Conservation (phyloP, 768 basidiomycete species). For the Lentinula sp. region DNA sequence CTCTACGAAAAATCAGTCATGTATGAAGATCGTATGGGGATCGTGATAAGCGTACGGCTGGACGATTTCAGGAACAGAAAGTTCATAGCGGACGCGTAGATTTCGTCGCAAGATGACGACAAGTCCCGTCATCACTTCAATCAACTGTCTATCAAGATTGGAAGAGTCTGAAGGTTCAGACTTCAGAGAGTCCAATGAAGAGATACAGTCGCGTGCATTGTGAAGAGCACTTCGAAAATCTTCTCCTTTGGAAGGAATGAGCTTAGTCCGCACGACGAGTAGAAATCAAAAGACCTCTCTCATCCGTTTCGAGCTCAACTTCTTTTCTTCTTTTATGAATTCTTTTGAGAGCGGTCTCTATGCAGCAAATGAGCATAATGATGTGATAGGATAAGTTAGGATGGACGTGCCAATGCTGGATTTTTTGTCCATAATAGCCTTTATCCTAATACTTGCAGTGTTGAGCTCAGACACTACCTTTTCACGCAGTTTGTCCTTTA, state of each 20-base stretch:
- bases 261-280: neutral
- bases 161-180: constrained; percentile 27
- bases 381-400: neutral
- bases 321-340: neutral
- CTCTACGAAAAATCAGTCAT: constrained; percentile 36
- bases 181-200: constrained; percentile 44
- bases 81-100: constrained; percentile 69
- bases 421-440: constrained; percentile 45
- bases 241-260: constrained; percentile 29
- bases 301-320: constrained; percentile 22
- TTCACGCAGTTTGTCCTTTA: constrained; percentile 55
- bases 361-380: neutral
- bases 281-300: constrained; percentile 20
- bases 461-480: constrained; percentile 76
- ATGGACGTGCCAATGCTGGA: constrained; percentile 46
- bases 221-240: constrained; percentile 70
- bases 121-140: constrained; percentile 60
- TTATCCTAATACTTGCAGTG: constrained; percentile 70
- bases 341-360: neutral
- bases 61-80: constrained; percentile 65
- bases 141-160: constrained; percentile 48
- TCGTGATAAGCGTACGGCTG: constrained; percentile 51
- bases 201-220: constrained; percentile 55
- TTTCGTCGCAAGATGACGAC: constrained; percentile 63
- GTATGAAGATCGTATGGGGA: neutral